Evolutionary conservation across 345 rosid species (phyloP).

Genomic region (Carallia pectinifolia): DNA sequence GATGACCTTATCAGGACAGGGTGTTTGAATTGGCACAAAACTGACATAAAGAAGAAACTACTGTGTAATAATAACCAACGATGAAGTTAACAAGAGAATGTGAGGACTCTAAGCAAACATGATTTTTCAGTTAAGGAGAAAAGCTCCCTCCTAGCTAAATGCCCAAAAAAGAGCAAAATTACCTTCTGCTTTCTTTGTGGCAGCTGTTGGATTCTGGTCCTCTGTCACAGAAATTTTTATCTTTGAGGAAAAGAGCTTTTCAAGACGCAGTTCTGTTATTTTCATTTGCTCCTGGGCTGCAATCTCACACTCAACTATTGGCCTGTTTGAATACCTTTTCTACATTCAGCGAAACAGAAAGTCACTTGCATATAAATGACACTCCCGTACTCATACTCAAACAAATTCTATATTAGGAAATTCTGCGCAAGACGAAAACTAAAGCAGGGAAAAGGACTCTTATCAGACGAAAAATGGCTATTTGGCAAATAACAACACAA

Average conservation of each 20-base stretch:
- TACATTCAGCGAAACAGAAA: constrained; percentile 19
- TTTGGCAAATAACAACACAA: background rate
- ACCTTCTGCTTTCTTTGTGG: constrained; percentile 59
- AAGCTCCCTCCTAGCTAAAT: background rate
- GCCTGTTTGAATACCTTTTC: constrained; percentile 76
- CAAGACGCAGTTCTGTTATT: constrained; percentile 75
- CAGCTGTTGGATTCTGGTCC: constrained; percentile 19
- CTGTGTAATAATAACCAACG: background rate
- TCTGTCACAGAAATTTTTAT: constrained; percentile 26
- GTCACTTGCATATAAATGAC: background rate
- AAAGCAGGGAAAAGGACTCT: background rate
- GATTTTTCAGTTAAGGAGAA: background rate
- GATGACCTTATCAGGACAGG: background rate
- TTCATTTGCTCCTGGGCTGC: constrained; percentile 95
- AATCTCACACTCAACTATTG: constrained; percentile 72
- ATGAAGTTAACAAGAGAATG: too few species aligned
- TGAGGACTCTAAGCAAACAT: too few species aligned
- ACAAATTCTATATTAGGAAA: background rate
- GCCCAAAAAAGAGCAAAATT: constrained; percentile 10
- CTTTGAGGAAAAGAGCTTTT: constrained; percentile 60
- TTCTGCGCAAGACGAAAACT: background rate
- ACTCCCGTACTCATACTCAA: background rate
- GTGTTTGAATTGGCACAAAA: too few species aligned
- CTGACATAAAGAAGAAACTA: background rate
- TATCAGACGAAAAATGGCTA: background rate